A percentile compares a stretch with the other conserved stretches of the same genome.
Conservation (phyloP, 1,284 basidiomycete genomes). For the Mycena sp. region DNA sequence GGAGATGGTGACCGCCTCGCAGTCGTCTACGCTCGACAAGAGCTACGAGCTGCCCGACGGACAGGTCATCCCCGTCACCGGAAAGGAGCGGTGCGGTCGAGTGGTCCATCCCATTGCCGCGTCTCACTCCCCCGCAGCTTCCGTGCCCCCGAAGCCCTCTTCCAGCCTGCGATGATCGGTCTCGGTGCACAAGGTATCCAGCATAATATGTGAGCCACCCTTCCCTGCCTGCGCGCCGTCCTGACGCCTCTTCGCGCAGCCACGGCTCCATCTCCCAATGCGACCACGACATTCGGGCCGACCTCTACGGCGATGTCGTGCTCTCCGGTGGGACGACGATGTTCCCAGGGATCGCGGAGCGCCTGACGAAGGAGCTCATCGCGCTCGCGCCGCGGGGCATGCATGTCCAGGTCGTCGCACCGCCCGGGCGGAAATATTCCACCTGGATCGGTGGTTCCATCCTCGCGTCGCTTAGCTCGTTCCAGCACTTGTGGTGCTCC, state of each 20-base stretch:
- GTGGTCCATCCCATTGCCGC: neutral
- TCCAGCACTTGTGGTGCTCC: conserved; percentile 81
- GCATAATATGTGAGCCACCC: conserved; percentile 73
- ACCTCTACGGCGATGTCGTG: conserved; percentile 86
- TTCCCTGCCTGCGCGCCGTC: neutral
- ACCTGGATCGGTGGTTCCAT: conserved; percentile 88
- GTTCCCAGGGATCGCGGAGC: conserved; percentile 88
- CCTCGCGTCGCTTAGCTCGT: conserved; percentile 82
- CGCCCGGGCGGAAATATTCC: conserved; percentile 59
- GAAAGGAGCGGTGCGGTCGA: conserved; percentile 73
- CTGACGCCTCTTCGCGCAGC: conserved; percentile 44
- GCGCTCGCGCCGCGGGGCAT: conserved; percentile 70
- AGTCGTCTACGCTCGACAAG: conserved; percentile 83
- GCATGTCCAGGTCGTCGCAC: conserved; percentile 85
- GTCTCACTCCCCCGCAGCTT: conserved; percentile 53
- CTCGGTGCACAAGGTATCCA: conserved; percentile 84
- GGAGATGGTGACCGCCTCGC: conserved; percentile 84
- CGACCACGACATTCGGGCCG: conserved; percentile 71
- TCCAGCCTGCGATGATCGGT: conserved; percentile 90
- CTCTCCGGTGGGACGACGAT: conserved; percentile 89
- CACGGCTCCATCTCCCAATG: conserved; percentile 79
- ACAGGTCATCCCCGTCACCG: conserved; percentile 87
- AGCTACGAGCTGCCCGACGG: conserved; percentile 88
- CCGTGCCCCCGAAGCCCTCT: conserved; percentile 96
- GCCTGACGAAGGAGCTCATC: conserved; percentile 90